These are phyloP conservation scores for Cymbopogon citratus DNA, from an alignment of 176 grass and related monocot species.

Conservation along the genomic window DNA sequence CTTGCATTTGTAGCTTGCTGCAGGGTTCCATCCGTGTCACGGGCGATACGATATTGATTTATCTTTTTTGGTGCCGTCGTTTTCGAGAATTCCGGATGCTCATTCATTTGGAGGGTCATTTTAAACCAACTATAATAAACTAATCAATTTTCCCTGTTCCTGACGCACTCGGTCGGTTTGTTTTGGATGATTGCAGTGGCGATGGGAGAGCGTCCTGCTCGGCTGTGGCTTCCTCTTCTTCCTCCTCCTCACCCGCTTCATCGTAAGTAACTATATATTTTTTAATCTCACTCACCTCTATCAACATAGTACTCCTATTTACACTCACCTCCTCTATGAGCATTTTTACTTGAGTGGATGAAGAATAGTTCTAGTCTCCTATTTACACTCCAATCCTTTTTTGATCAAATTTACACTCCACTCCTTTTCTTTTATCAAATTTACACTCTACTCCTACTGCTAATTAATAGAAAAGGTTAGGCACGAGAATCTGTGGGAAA, in stretches of 20 bases:
- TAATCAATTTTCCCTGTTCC: not conserved
- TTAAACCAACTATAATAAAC: not conserved
- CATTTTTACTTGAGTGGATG: not conserved
- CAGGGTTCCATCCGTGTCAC: not conserved
- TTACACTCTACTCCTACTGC: too few species aligned
- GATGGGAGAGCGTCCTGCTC: constrained; percentile 85
- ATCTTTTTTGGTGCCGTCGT: not conserved
- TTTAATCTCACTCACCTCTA: not conserved
- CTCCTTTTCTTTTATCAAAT: too few species aligned
- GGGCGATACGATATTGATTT: too few species aligned
- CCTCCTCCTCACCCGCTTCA: constrained; percentile 81
- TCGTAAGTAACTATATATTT: constrained; percentile 47
- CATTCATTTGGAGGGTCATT: not conserved
- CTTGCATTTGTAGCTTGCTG: not conserved
- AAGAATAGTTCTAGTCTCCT: not conserved
- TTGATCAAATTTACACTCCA: too few species aligned
- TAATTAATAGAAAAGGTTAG: not conserved
- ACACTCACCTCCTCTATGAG: too few species aligned
- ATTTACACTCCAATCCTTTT: too few species aligned
- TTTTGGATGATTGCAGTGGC: constrained; percentile 51
- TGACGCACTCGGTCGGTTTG: not conserved
- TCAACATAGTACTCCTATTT: too few species aligned
- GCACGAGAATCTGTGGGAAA: not conserved
- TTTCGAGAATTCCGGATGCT: not conserved
- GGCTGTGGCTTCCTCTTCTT: constrained; percentile 88